Base-by-base conservation (phyloP, 768 basidiomycete species). In the Mycena leptocephala region DNA sequence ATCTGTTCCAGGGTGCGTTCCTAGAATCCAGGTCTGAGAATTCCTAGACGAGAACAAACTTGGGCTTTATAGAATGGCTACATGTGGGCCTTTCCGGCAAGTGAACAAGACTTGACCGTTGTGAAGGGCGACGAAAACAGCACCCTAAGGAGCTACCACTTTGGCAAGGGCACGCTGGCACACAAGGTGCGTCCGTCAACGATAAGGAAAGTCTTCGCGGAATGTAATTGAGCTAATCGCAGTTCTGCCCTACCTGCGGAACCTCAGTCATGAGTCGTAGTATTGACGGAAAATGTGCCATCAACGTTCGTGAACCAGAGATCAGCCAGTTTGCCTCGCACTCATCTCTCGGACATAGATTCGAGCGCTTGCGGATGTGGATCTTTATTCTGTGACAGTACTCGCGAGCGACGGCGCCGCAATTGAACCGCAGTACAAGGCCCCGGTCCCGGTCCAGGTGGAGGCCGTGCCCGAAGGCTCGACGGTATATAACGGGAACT, bases 221-320 rank as follows among this genome's bases (percentile, higher is more conserved):
- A 53, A 11, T 32, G 24, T 22, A 39, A 28, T 43, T 18, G 30
- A n/a, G 11, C 1, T 28, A 8, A 30, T 35, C 41, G 0, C 53
- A 76, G 76, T 76, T 76, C 41, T 76, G 70, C 39, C 76, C 71
- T 5, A 72, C 48, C 1, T 76, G 76, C 24, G 76, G 76, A 46
- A 72, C 59, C 4, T 72, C 76, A 5, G 59, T 76, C 8, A 18
- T 76, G 66, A 58, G 26, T 2, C 66, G 62, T 22, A 30, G 24
- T 22, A 8, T 43, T 16, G 69, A 61, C 26, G 58, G 69, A 2
- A 28, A 58, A 22, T 11, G 35, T 35, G 59, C 13, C 1, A 39
- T 74, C 33, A 74, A 74, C 30, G 73, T 74, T 26, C 35, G 59
- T 26, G 51, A 51, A 51, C 5, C 22, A 2, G 9, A 22, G 8